These are phyloP conservation scores for Acacia pycnantha DNA, from an alignment of 331 rosid genomes.

Conservation along the genomic window DNA sequence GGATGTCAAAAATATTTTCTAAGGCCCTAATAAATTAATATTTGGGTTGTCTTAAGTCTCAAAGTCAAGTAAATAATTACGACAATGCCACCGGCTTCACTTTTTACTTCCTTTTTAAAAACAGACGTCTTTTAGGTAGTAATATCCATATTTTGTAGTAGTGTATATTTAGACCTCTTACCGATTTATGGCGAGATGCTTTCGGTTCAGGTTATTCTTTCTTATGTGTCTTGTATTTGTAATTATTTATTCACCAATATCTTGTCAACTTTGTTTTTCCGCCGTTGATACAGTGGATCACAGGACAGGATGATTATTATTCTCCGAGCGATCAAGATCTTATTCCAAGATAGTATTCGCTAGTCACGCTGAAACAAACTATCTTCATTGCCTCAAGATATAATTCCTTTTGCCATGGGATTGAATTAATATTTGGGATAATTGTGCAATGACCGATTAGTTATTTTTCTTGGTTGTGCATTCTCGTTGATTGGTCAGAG, in stretches of 20 bases:
- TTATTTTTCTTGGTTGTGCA: background rate
- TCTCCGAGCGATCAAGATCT: slow-evolving; percentile 73
- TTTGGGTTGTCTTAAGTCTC: too few relatives aligned
- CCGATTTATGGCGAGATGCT: slow-evolving; percentile 36
- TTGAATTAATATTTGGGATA: background rate
- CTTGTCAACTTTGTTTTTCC: background rate
- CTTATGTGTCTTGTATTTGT: slow-evolving; percentile 10
- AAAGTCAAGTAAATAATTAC: too few relatives aligned
- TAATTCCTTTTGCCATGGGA: background rate
- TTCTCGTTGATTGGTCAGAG: background rate
- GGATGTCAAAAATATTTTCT: too few relatives aligned
- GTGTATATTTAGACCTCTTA: slow-evolving; percentile 25
- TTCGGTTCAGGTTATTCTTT: slow-evolving; percentile 20
- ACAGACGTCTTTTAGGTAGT: too few relatives aligned
- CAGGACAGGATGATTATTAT: slow-evolving; percentile 48
- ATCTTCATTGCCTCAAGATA: background rate
- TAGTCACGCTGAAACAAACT: background rate
- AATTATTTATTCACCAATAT: slow-evolving; percentile 14
- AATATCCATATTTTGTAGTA: too few relatives aligned
- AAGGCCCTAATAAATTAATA: too few relatives aligned
- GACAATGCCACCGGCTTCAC: too few relatives aligned
- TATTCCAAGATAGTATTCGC: slow-evolving; percentile 41
- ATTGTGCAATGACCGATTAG: background rate
- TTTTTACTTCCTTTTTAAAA: too few relatives aligned
- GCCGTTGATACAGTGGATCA: slow-evolving; percentile 45